Evolutionary conservation across 176 grass and related monocot species (phyloP), one percentile per base, ranked within the genome.

Genomic region (Cenchrus americanus): DNA sequence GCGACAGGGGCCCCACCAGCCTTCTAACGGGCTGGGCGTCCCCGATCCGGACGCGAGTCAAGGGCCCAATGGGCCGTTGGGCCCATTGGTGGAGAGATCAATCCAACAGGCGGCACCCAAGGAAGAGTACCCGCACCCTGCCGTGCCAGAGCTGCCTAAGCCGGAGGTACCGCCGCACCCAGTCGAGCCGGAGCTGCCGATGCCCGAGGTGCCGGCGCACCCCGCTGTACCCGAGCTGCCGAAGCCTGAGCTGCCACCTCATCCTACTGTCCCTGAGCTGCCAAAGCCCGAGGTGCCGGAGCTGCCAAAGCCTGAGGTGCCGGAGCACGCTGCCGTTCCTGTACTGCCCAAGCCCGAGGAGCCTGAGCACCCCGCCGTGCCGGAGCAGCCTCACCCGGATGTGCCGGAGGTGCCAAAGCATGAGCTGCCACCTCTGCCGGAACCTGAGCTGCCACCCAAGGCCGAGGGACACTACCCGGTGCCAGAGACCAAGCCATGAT

Each of bases 401-500:
- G 15, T 76, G 10, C 75, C 75, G 5, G 75, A 78, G 30, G 8
- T 63, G 58, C 75, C 75, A 30, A 78, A 78, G n/a, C 58, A 46
- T 10, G 76, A 78, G 76, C 7, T 79, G 6, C 80, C 80, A 0
- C 55, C 26, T 12, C 32, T 78, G 42, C 83, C 75, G 1, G 62
- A 86, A 50, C 49, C 44, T 5, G 85, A 86, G 37, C 50, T 42
- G 0, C 66, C 75, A 12, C 83, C 69, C 0, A 46, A 69, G 21
- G 19, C 66, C 10, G 42, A 70, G 42, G 11, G 10, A 5, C 67
- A 47, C 21, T 70, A 70, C 21, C 67, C 67, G 4, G 14, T 65
- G 7, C 80, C 78, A 12, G 57, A 75, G 7, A 47, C 67, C 19
- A 70, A 70, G 43, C 68, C 68, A 22, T 71, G 68, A 71, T 71